Conservation (phyloP, 129 eudicot species). For the Sambucus nigra region DNA sequence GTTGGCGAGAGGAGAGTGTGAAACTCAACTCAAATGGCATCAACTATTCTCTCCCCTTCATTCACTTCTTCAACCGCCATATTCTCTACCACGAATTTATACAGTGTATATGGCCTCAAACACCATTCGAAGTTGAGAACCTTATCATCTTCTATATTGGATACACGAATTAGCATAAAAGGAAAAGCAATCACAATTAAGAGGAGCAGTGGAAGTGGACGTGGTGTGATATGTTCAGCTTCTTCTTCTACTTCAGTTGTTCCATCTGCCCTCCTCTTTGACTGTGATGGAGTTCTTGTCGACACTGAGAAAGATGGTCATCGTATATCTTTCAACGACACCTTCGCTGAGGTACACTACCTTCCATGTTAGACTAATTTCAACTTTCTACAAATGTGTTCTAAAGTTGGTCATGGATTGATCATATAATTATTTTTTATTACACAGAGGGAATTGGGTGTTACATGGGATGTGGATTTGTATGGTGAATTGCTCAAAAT, state of each 20-base stretch:
- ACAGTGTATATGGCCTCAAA: background rate
- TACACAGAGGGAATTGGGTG: conserved; percentile 75
- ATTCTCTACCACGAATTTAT: background rate
- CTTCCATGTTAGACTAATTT: background rate
- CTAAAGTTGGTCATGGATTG: conserved; percentile 1
- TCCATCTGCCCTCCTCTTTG: conserved; percentile 83
- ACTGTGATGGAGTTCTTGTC: conserved; percentile 95
- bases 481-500: conserved; percentile 96
- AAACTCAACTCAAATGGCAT: conserved; percentile 8
- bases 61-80: background rate
- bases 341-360: conserved; percentile 55
- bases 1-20: background rate
- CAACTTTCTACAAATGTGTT: background rate
- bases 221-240: conserved; percentile 27
- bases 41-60: conserved; percentile 1
- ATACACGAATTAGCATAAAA: conserved; percentile 2
- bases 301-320: conserved; percentile 99
- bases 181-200: background rate
- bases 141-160: conserved; percentile 12
- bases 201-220: background rate
- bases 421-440: conserved; percentile 20
- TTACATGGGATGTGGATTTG: conserved; percentile 95
- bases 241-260: conserved; percentile 28
- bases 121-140: conserved; percentile 2
- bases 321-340: conserved; percentile 87